Base-by-base conservation (phyloP, 2,329 filamentous ascomycete genomes). In the Colletotrichum filicis region DNA sequence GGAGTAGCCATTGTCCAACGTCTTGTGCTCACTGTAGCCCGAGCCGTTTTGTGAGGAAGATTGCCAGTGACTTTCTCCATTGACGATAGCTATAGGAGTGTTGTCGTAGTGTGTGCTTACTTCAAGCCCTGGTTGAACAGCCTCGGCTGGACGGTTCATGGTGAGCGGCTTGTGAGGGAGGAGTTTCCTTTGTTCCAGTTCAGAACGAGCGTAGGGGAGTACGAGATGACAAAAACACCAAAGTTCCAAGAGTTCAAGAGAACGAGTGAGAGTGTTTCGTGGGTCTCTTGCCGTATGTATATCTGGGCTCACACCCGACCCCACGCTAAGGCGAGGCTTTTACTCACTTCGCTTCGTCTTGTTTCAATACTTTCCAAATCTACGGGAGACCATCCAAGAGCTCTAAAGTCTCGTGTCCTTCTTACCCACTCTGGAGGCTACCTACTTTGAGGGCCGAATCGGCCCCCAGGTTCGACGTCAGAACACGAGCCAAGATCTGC, bases 121-220 rank as follows among this genome's bases (percentile, higher is more conserved):
- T 24, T 62, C 66, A 11, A 68, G 57, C 4, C 56, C 66, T 3
- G 66, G 46, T 49, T 68, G 66, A 32, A 46, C 22, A 37, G 56
- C n/a, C 28, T n/a, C 28, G 16, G 22, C n/a, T 28, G 57, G 16
- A 35, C 19, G 57, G 19, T 61, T 37, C 65, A 68, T 55, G 11
- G 52, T 16, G 52, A 55, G 14, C 52, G 52, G 22, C 11, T 14
- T 55, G 11, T 5, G 52, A 14, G 24, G 24, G 52, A 26, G 14
- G 24, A 7, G 2, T 5, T 26, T 14, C n/a, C 37, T 19, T 19
- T 42, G 14, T 42, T 42, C 37, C 12, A 19, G 37, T 16, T 16
- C 16, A 42, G 5, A 42, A 42, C 37, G 37, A 42, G 37, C 16
- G 37, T 19, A 19, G 37, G 37, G 12, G 6, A 42, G 37, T 5